phyloP scores from a whole-genome alignment of 2,329 filamentous ascomycete species.

The Moelleriella libera region DNA sequence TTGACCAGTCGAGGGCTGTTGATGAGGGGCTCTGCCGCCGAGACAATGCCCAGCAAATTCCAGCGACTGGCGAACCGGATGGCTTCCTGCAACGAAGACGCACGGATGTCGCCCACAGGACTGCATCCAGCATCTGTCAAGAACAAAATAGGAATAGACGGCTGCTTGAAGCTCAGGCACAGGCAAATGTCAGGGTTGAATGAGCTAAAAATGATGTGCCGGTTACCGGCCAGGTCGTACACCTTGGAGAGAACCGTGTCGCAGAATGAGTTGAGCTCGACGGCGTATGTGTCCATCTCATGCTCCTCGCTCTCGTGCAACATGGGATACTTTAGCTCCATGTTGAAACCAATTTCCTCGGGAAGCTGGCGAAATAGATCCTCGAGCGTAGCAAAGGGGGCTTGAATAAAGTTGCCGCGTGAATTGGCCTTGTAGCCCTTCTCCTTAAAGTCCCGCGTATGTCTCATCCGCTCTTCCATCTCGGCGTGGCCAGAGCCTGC shows the following conservation, averaged over 20 bases:
- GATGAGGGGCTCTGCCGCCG: slow-evolving; percentile 75
- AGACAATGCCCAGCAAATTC: slow-evolving; percentile 88
- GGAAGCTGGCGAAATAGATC: slow-evolving; percentile 82
- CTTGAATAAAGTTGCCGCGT: slow-evolving; percentile 87
- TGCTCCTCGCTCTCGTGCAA: slow-evolving; percentile 88
- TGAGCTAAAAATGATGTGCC: slow-evolving; percentile 94
- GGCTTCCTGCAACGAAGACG: slow-evolving; percentile 85
- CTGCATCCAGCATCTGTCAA: slow-evolving; percentile 77
- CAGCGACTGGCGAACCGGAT: slow-evolving; percentile 88
- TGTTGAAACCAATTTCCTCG: slow-evolving; percentile 82
- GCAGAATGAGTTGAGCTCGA: slow-evolving; percentile 92
- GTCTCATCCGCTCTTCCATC: slow-evolving; percentile 80
- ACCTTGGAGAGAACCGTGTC: slow-evolving; percentile 85
- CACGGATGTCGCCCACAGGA: slow-evolving; percentile 75
- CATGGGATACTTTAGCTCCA: slow-evolving; percentile 99
- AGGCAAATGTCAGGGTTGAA: slow-evolving; percentile 98
- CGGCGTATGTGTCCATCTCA: slow-evolving; percentile 91
- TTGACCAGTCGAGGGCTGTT: slow-evolving; percentile 77
- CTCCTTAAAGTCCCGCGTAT: slow-evolving; percentile 86
- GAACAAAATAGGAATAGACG: slow-evolving; percentile 90
- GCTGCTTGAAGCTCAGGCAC: slow-evolving; percentile 90
- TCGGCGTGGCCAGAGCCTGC: slow-evolving; percentile 23
- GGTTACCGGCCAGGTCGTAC: slow-evolving; percentile 66
- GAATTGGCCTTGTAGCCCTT: slow-evolving; percentile 95
- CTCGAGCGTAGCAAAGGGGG: slow-evolving; percentile 87